Evolutionary conservation across 192 early-diverging fungal species (phyloP).

Genomic region (Podila minutissima): DNA sequence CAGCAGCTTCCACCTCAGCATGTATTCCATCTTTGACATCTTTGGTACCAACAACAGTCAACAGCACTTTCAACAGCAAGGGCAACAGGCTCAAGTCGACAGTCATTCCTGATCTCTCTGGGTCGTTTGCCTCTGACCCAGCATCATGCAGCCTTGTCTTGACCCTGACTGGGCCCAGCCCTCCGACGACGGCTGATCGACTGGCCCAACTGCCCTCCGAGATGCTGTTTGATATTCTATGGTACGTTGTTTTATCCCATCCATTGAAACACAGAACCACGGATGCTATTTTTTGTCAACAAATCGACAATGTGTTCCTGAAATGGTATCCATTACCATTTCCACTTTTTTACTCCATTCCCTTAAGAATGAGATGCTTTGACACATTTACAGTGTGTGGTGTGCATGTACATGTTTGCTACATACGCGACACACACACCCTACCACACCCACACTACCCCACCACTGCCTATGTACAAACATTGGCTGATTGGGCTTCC

Average conservation of each 20-base stretch:
- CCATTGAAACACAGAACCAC: background rate
- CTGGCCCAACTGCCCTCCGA: slow-evolving; percentile 31
- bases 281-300: slow-evolving; percentile 1
- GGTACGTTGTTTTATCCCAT: slow-evolving; percentile 17
- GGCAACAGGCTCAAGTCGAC: background rate
- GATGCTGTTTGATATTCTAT: slow-evolving; percentile 28
- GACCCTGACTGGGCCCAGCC: background rate
- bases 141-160: too few species aligned
- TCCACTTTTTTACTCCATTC: background rate
- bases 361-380: background rate
- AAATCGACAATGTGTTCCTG: background rate
- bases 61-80: background rate
- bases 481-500: too few species aligned
- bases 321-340: background rate
- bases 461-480: too few species aligned
- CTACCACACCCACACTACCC: too few species aligned
- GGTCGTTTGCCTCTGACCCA: too few species aligned
- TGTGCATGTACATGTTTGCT: background rate
- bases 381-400: background rate
- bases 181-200: background rate
- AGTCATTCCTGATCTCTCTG: background rate
- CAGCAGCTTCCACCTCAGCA: background rate
- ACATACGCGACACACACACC: background rate
- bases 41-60: background rate
- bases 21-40: background rate